Conservation (phyloP, 2,329 filamentous ascomycete genomes). For the Hortaea sp. region DNA sequence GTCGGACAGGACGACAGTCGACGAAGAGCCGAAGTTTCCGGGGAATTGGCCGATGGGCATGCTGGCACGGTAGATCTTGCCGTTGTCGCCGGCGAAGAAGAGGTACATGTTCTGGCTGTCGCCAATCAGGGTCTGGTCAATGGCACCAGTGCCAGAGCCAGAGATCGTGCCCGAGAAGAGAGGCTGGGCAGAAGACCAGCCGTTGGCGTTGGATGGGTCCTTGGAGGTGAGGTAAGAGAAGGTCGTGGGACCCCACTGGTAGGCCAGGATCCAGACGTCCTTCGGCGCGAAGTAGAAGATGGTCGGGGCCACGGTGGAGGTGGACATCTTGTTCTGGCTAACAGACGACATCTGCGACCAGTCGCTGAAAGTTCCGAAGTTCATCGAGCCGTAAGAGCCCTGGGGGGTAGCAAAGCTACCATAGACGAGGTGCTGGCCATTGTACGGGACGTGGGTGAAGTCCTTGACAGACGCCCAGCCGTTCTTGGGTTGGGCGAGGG, state of each 20-base stretch:
- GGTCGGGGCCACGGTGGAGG: conserved; percentile 46
- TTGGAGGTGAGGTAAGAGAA: conserved; percentile 52
- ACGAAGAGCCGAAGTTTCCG: conserved; percentile 45
- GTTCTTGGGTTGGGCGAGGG: conserved; percentile 42
- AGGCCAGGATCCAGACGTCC: conserved; percentile 51
- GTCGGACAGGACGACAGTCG: conserved; percentile 44
- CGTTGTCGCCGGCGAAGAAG: conserved; percentile 59
- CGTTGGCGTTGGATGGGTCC: conserved; percentile 41
- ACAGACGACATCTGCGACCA: conserved; percentile 43
- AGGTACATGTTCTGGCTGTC: conserved; percentile 54
- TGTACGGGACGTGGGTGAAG: conserved; percentile 47
- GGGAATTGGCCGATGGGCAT: conserved; percentile 57
- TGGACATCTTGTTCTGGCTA: conserved; percentile 43
- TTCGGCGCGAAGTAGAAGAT: conserved; percentile 55
- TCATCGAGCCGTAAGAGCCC: conserved; percentile 47
- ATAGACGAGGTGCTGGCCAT: conserved; percentile 53
- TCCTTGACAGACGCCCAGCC: conserved; percentile 54
- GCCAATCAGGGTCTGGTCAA: conserved; percentile 56
- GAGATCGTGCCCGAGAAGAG: conserved; percentile 50
- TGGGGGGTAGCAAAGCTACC: conserved; percentile 38
- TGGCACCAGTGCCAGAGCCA: conserved; percentile 43
- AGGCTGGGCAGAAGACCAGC: conserved; percentile 43
- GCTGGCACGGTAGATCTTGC: conserved; percentile 53
- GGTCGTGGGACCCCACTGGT: conserved; percentile 51
- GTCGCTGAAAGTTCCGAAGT: conserved; percentile 45